Evolutionary conservation across 1,284 basidiomycete genomes (phyloP).

Genomic region (Exsudoporus floridanus): DNA sequence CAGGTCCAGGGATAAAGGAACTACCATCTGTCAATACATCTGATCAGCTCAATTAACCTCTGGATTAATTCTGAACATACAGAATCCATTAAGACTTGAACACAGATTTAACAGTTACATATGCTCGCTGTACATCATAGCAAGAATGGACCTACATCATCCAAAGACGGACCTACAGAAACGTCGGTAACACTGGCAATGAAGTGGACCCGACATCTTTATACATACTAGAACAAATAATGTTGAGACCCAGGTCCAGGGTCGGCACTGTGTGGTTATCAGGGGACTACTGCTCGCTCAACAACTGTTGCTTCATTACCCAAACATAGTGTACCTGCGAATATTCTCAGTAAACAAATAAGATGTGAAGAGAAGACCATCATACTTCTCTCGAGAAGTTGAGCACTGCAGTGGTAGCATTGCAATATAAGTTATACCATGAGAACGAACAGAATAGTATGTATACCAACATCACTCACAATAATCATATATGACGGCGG

Average conservation of each 20-base stretch:
- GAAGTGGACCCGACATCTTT: no score
- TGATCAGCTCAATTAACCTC: neutral
- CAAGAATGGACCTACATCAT: neutral
- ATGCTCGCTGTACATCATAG: neutral
- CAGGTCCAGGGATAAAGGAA: neutral
- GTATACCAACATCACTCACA: neutral
- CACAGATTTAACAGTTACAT: neutral
- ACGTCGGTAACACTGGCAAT: neutral
- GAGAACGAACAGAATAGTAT: neutral
- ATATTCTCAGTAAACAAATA: neutral
- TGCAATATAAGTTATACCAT: no score
- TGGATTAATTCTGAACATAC: neutral
- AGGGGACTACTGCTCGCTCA: neutral
- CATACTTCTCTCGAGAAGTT: conserved; percentile 9
- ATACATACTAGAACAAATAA: neutral
- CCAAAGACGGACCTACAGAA: neutral
- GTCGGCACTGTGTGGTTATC: neutral
- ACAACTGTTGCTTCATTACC: neutral
- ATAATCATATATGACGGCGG: conserved; percentile 15
- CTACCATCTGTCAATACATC: neutral
- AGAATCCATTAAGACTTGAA: neutral
- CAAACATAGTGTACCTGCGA: neutral
- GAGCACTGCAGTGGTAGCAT: neutral
- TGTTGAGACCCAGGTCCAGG: neutral
- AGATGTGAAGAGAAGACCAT: neutral